A percentile compares a stretch with the other conserved stretches of the same genome.
These are phyloP conservation scores for Neltuma alba DNA, from an alignment of 306 rosid species.

Conservation along the genomic window DNA sequence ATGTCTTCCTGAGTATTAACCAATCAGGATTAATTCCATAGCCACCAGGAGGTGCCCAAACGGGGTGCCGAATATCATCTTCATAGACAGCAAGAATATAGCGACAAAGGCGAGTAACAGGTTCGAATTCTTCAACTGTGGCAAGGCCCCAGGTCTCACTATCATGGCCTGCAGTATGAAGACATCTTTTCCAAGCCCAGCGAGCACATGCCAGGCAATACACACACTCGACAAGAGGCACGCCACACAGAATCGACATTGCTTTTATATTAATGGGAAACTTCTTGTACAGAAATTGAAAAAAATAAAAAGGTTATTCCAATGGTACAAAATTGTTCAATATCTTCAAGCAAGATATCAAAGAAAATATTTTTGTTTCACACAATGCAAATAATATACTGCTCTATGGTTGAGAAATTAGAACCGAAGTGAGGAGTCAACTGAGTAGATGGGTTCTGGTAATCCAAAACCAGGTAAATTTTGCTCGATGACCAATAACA, in stretches of 20 bases:
- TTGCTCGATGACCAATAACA: constrained; percentile 8
- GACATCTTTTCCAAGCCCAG: constrained; percentile 95
- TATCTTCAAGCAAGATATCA: constrained; percentile 9
- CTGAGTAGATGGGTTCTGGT: background rate
- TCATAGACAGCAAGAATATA: constrained; percentile 88
- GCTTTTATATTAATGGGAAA: constrained; percentile 9
- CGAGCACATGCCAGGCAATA: constrained; percentile 90
- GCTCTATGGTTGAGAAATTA: background rate
- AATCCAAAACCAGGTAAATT: constrained; percentile 15
- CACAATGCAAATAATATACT: background rate
- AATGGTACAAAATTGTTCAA: constrained; percentile 9
- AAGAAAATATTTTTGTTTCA: background rate
- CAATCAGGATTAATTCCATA: constrained; percentile 82
- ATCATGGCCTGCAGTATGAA: constrained; percentile 93
- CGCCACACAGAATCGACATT: constrained; percentile 80
- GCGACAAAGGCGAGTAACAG: constrained; percentile 89
- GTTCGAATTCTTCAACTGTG: constrained; percentile 76
- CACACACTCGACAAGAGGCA: constrained; percentile 91
- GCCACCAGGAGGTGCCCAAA: constrained; percentile 85
- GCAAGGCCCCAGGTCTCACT: constrained; percentile 94
- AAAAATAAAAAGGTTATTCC: background rate
- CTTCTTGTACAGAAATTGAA: constrained; percentile 10
- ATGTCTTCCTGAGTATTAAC: constrained; percentile 56
- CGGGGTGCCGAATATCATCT: constrained; percentile 73
- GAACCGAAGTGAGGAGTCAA: constrained; percentile 4